Evolutionary conservation across 1,139 yeast species (phyloP).

Genomic region (Geotrichum candidum): DNA sequence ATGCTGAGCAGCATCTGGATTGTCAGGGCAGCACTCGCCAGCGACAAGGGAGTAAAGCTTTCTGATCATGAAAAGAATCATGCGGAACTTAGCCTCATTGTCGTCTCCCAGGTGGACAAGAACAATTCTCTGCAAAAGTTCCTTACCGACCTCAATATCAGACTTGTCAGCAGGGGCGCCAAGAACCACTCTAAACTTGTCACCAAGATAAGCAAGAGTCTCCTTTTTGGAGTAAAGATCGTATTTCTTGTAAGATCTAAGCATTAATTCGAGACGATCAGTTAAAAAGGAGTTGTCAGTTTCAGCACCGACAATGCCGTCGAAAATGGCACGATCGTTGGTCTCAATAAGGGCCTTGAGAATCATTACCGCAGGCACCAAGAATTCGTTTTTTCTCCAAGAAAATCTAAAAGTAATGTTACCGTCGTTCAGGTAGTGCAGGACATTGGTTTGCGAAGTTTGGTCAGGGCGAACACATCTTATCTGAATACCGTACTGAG

Average conservation of each 20-base stretch:
- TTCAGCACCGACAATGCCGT: constrained; percentile 91
- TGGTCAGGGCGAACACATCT: constrained; percentile 95
- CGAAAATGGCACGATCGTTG: constrained; percentile 90
- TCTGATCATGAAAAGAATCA: constrained; percentile 90
- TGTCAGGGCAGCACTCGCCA: constrained; percentile 94
- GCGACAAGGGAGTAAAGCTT: constrained; percentile 91
- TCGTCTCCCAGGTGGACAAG: constrained; percentile 70
- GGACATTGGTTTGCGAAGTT: constrained; percentile 92
- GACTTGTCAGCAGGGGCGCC: constrained; percentile 83
- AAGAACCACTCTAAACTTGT: constrained; percentile 89
- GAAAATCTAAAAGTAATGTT: constrained; percentile 93
- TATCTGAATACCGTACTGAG: constrained; percentile 88
- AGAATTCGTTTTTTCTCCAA: constrained; percentile 93
- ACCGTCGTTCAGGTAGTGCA: constrained; percentile 93
- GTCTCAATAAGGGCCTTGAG: constrained; percentile 86
- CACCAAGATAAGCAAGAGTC: constrained; percentile 89
- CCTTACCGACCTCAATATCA: constrained; percentile 86
- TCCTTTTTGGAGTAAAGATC: constrained; percentile 74
- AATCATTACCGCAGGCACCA: constrained; percentile 89
- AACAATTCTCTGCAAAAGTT: constrained; percentile 75
- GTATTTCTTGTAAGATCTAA: constrained; percentile 82
- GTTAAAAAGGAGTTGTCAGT: constrained; percentile 84
- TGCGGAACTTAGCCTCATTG: constrained; percentile 71
- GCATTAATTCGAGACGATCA: constrained; percentile 90
- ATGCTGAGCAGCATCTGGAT: constrained; percentile 99